Conservation (phyloP, 2,329 filamentous ascomycete genomes). For the Cladorrhinum sp. region DNA sequence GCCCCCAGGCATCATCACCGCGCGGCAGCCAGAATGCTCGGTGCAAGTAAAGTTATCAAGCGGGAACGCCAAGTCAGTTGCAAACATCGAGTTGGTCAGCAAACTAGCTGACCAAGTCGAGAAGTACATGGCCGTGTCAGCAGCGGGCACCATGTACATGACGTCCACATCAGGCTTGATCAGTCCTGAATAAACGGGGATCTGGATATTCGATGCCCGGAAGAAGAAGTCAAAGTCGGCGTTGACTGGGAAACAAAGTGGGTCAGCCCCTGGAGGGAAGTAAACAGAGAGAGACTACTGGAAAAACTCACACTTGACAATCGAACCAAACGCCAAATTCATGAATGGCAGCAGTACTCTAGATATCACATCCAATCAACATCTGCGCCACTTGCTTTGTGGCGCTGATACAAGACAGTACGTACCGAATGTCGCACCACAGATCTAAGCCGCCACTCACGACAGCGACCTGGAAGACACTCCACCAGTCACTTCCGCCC, state of each 20-base stretch:
- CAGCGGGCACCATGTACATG: slow-evolving; percentile 10
- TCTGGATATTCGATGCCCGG: slow-evolving; percentile 7
- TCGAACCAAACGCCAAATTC: slow-evolving; percentile 13
- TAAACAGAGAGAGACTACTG: not conserved
- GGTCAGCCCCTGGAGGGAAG: not conserved
- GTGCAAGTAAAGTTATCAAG: slow-evolving; percentile 14
- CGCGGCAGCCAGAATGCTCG: slow-evolving; percentile 9
- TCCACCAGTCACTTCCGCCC: slow-evolving; percentile 10
- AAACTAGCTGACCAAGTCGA: slow-evolving; percentile 19
- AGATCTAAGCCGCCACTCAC: slow-evolving; percentile 12
- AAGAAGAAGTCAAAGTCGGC: slow-evolving; percentile 22
- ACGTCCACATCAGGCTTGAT: slow-evolving; percentile 17
- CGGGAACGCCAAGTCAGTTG: slow-evolving; percentile 17
- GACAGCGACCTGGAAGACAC: slow-evolving; percentile 13
- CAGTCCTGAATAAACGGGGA: slow-evolving; percentile 23
- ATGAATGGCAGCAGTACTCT: slow-evolving; percentile 13
- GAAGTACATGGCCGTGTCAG: slow-evolving; percentile 23
- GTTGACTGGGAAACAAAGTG: slow-evolving; percentile 6
- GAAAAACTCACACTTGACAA: slow-evolving; percentile 23
- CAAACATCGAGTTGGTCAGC: slow-evolving; percentile 21
- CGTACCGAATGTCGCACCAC: slow-evolving; percentile 8
- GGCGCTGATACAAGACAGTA: not conserved
- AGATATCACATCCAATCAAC: not conserved
- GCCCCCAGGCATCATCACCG: slow-evolving; percentile 22
- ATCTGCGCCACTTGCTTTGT: not conserved